These are phyloP conservation scores for Alternaria gansuensis DNA, from an alignment of 2,329 filamentous ascomycete genomes.

Conservation along the genomic window DNA sequence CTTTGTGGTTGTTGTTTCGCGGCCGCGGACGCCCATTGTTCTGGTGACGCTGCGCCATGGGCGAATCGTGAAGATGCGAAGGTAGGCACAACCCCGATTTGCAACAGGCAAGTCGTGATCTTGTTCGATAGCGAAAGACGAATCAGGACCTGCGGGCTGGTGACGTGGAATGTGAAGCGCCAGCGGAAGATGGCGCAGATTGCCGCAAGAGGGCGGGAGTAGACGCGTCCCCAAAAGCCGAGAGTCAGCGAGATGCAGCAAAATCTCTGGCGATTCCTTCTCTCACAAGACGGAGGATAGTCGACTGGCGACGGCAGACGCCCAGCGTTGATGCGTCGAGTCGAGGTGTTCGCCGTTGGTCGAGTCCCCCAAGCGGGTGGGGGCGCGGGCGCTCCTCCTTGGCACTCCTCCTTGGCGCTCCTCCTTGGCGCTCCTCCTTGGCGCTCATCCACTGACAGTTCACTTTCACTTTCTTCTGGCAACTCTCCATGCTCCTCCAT, in stretches of 20 bases:
- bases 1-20: not conserved
- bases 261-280: not conserved
- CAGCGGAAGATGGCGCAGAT: not conserved
- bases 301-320: not conserved
- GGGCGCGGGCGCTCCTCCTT: not conserved
- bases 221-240: not conserved
- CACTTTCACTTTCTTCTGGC: not conserved
- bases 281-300: not conserved
- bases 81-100: not conserved
- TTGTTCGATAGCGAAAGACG: not conserved
- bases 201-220: not conserved
- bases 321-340: not conserved
- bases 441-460: not conserved
- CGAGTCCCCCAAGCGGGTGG: conserved; percentile 3
- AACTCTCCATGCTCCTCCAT: conserved; percentile 2
- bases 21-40: conserved; percentile 1
- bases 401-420: no score
- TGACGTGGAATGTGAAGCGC: not conserved
- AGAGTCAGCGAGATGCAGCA: not conserved
- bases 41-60: conserved; percentile 6
- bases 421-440: not conserved
- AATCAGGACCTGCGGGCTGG: not conserved
- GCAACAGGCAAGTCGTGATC: not conserved
- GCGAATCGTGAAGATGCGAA: not conserved
- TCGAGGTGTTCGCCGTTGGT: conserved; percentile 3